Conservation (phyloP, 768 basidiomycete species). For the Rossbeevera mucosa region DNA sequence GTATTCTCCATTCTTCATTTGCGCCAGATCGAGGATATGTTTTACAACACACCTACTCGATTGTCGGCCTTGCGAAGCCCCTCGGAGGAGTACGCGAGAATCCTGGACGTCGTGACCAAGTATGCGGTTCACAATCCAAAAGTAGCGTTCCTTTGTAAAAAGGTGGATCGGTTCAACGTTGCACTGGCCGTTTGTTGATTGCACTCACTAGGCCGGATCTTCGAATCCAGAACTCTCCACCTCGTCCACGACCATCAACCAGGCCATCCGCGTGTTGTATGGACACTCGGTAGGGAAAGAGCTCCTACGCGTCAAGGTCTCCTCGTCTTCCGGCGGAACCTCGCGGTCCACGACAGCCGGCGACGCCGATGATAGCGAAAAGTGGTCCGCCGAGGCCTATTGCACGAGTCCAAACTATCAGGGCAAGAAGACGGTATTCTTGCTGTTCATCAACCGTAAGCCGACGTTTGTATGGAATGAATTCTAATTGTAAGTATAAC, state of each 20-base stretch:
- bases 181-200: slow-evolving; percentile 1
- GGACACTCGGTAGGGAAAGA: slow-evolving; percentile 78
- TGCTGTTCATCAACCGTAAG: slow-evolving; percentile 94
- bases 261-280: slow-evolving; percentile 78
- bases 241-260: slow-evolving; percentile 56
- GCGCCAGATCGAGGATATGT: slow-evolving; percentile 85
- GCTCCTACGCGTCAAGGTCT: slow-evolving; percentile 46
- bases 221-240: slow-evolving; percentile 78
- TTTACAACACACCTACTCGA: slow-evolving; percentile 88
- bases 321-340: slow-evolving; percentile 27
- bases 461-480: slow-evolving; percentile 4
- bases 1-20: not conserved
- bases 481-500: not conserved
- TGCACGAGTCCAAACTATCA: slow-evolving; percentile 88
- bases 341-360: slow-evolving; percentile 12
- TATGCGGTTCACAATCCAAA: slow-evolving; percentile 93
- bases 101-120: slow-evolving; percentile 86
- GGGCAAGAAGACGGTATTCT: slow-evolving; percentile 76
- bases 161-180: slow-evolving; percentile 43
- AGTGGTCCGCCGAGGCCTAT: slow-evolving; percentile 71
- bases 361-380: slow-evolving; percentile 34
- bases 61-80: slow-evolving; percentile 77
- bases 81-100: slow-evolving; percentile 88
- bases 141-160: slow-evolving; percentile 87
- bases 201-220: slow-evolving; percentile 54